These are phyloP conservation scores for Nannizziopsis arthrosporioides DNA, from an alignment of 2,329 filamentous ascomycete species.

Conservation along the genomic window DNA sequence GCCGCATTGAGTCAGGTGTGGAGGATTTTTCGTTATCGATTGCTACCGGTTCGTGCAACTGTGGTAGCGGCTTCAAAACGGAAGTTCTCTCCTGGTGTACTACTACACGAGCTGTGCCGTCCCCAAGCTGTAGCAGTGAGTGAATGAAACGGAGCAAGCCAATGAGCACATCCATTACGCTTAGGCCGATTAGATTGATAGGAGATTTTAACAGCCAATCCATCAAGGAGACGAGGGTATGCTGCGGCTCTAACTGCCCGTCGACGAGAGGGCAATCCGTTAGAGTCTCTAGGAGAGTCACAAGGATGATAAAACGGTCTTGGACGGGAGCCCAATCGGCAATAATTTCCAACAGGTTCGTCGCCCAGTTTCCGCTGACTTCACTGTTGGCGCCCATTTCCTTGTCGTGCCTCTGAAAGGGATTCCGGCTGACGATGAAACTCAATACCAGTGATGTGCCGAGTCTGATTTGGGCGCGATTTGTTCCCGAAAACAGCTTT, in stretches of 20 bases:
- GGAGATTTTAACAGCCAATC: conserved; percentile 73
- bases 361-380: conserved; percentile 59
- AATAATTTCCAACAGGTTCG: conserved; percentile 66
- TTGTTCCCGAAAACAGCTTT: conserved; percentile 68
- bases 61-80: conserved; percentile 5
- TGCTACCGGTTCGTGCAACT: not conserved
- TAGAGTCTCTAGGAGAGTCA: conserved; percentile 68
- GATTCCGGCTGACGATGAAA: conserved; percentile 53
- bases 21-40: not conserved
- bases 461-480: conserved; percentile 65
- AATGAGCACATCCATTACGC: conserved; percentile 86
- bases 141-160: conserved; percentile 76
- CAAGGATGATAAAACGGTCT: conserved; percentile 80
- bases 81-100: not conserved
- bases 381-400: conserved; percentile 33
- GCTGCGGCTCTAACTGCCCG: conserved; percentile 59
- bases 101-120: conserved; percentile 6
- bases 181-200: conserved; percentile 87
- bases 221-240: conserved; percentile 65
- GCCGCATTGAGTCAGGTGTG: conserved; percentile 36
- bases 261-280: conserved; percentile 57
- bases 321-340: conserved; percentile 87
- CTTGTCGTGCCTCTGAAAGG: conserved; percentile 41
- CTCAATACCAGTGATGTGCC: conserved; percentile 62
- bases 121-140: conserved; percentile 56